Evolutionary conservation across 345 rosid genomes (phyloP).

Genomic region (Salix arbutifolia): DNA sequence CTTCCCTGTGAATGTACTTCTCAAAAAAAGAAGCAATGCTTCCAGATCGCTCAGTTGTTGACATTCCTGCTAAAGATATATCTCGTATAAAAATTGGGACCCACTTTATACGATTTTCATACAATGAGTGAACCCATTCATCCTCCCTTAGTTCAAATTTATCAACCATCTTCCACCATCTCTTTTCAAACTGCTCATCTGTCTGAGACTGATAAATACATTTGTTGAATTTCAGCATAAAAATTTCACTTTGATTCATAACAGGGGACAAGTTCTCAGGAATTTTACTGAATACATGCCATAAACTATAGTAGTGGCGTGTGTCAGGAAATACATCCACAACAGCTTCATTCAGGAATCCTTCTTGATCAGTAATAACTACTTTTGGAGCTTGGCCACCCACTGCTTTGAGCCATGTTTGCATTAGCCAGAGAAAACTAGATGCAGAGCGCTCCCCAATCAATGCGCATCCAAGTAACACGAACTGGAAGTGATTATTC

Average conservation of each 20-base stretch:
- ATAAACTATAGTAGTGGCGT: constrained; percentile 38
- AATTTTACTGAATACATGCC: constrained; percentile 37
- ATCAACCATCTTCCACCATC: constrained; percentile 43
- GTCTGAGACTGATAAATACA: constrained; percentile 41
- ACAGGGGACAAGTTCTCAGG: constrained; percentile 21
- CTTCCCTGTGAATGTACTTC: constrained; percentile 22
- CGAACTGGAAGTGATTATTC: constrained; percentile 39
- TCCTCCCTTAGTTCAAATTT: constrained; percentile 28
- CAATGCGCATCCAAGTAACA: constrained; percentile 42
- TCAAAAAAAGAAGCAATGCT: constrained; percentile 40
- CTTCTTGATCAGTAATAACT: constrained; percentile 36
- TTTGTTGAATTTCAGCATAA: constrained; percentile 23
- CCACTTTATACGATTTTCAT: constrained; percentile 40
- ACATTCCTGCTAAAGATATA: constrained; percentile 36
- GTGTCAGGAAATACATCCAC: constrained; percentile 30
- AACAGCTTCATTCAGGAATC: constrained; percentile 33
- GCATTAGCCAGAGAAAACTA: constrained; percentile 37
- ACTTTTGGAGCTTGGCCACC: constrained; percentile 36
- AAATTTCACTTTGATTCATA: constrained; percentile 16
- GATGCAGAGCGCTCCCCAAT: constrained; percentile 30
- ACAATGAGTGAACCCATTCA: constrained; percentile 36
- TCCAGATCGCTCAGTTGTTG: constrained; percentile 27
- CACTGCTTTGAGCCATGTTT: constrained; percentile 37
- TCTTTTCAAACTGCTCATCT: constrained; percentile 34
- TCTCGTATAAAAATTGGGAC: constrained; percentile 34